Percentiles rank a stretch among this genome's conserved stretches.
phyloP scores from a whole-genome alignment of 106 monocot genomes.

The Platanthera guangdongensis region DNA sequence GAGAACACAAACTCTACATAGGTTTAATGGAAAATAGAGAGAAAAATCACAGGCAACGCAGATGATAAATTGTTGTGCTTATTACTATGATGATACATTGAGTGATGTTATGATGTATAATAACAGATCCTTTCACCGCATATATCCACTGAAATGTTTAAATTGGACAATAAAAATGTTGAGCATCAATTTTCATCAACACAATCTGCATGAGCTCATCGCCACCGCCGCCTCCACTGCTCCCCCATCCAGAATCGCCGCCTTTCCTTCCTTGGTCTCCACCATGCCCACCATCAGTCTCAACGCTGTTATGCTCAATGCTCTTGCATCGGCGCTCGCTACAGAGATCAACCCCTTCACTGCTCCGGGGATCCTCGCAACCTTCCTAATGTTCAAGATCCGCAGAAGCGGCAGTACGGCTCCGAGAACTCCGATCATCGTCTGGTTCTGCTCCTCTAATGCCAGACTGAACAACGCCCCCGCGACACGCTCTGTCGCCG shows the following conservation, averaged over 20 bases:
- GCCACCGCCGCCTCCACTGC: constrained; percentile 37
- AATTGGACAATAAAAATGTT: too few relatives aligned
- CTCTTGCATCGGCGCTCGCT: constrained; percentile 9
- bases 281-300: constrained; percentile 53
- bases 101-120: too few relatives aligned
- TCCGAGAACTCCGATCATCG: constrained; percentile 60
- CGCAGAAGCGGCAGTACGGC: constrained; percentile 61
- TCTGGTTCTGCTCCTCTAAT: constrained; percentile 49
- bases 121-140: too few relatives aligned
- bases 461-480: constrained; percentile 71
- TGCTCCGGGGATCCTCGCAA: constrained; percentile 33
- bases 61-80: too few relatives aligned
- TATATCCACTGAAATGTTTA: too few relatives aligned
- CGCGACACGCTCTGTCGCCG: constrained; percentile 56
- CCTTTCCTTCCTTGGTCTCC: constrained; percentile 31
- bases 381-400: constrained; percentile 47
- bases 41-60: too few relatives aligned
- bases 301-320: constrained; percentile 27
- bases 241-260: constrained; percentile 56
- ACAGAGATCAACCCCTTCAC: constrained; percentile 30
- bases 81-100: too few relatives aligned
- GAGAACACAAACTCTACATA: too few relatives aligned
- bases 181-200: too few relatives aligned
- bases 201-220: too few relatives aligned
- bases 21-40: too few relatives aligned